Percentiles rank a stretch among this genome's conserved stretches.
Evolutionary conservation across 163 green algal genomes (phyloP).

Genomic region (Picocystis sp.): DNA sequence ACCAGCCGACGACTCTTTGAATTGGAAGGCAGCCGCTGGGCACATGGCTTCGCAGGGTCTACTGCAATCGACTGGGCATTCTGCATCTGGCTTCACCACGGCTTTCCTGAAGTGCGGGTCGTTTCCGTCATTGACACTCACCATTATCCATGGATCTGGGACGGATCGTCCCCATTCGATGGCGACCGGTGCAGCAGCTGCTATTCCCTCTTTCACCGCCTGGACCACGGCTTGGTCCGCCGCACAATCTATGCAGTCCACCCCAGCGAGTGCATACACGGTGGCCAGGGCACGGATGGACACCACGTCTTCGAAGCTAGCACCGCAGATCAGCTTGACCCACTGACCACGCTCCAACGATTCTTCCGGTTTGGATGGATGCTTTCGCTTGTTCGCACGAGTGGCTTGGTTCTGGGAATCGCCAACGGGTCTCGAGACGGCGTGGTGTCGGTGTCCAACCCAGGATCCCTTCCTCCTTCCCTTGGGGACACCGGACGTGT

Average conservation of each 20-base stretch:
- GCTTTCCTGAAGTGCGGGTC: slow-evolving; percentile 23
- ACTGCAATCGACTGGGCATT: slow-evolving; percentile 17
- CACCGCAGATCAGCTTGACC: slow-evolving; percentile 22
- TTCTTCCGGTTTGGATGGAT: slow-evolving; percentile 5
- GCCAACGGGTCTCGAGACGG: too few species aligned
- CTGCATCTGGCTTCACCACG: slow-evolving; percentile 9
- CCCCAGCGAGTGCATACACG: slow-evolving; percentile 16
- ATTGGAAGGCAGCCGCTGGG: slow-evolving; percentile 17
- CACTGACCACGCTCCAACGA: slow-evolving; percentile 10
- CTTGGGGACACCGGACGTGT: too few species aligned
- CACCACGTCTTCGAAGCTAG: slow-evolving; percentile 19
- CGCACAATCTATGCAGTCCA: slow-evolving; percentile 21
- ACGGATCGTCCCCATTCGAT: not conserved
- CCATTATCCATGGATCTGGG: slow-evolving; percentile 17
- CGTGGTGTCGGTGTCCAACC: too few species aligned
- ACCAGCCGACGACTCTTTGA: slow-evolving; percentile 1
- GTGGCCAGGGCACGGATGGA: slow-evolving; percentile 16
- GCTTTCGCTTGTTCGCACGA: not conserved
- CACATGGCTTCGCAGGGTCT: slow-evolving; percentile 19
- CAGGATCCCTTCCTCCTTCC: too few species aligned
- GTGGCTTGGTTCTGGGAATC: too few species aligned
- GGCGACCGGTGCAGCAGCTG: slow-evolving; percentile 3
- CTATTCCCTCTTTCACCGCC: slow-evolving; percentile 12
- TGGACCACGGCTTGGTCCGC: slow-evolving; percentile 18
- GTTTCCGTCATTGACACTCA: slow-evolving; percentile 21